Conservation (phyloP, 1,139 yeast genomes). For the Pichia sp. region DNA sequence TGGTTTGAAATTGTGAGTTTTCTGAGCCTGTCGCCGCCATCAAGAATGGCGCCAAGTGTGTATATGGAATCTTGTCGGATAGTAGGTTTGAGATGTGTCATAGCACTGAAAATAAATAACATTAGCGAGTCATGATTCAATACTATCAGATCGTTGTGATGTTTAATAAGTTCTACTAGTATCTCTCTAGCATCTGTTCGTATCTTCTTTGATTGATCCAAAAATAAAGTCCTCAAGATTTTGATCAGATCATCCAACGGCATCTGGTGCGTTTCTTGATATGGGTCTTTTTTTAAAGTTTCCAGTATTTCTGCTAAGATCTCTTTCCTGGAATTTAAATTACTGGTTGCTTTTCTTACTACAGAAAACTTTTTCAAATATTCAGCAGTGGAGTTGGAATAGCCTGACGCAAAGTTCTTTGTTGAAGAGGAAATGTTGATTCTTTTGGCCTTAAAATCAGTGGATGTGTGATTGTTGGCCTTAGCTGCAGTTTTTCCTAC, state of each 20-base stretch:
- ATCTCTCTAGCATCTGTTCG: conserved; percentile 35
- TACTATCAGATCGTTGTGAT: conserved; percentile 17
- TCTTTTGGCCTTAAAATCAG: conserved; percentile 75
- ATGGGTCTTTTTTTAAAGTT: conserved; percentile 30
- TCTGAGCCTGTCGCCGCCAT: conserved; percentile 34
- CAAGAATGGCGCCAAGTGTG: conserved; percentile 54
- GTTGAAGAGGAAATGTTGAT: conserved; percentile 34
- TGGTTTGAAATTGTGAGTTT: conserved; percentile 41
- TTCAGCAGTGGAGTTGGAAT: conserved; percentile 34
- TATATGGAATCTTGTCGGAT: conserved; percentile 68
- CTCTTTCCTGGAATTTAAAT: conserved; percentile 25
- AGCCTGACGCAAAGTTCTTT: conserved; percentile 13
- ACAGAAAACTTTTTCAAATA: conserved; percentile 59
- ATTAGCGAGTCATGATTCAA: conserved; percentile 65
- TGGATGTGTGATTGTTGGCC: conserved; percentile 75
- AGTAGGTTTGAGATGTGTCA: conserved; percentile 84
- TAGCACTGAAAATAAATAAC: conserved; percentile 81
- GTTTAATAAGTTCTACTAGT: conserved; percentile 13
- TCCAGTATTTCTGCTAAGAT: conserved; percentile 20
- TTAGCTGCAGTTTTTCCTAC: conserved; percentile 81
- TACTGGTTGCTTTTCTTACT: conserved; percentile 48
- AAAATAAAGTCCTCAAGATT: conserved; percentile 52
- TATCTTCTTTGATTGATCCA: conserved; percentile 63
- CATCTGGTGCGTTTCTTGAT: conserved; percentile 36
- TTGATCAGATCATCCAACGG: conserved; percentile 56